Percentiles rank a stretch among this genome's conserved stretches.
phyloP scores from a whole-genome alignment of 2,329 filamentous ascomycete genomes.

The Fusarium xylarioides region DNA sequence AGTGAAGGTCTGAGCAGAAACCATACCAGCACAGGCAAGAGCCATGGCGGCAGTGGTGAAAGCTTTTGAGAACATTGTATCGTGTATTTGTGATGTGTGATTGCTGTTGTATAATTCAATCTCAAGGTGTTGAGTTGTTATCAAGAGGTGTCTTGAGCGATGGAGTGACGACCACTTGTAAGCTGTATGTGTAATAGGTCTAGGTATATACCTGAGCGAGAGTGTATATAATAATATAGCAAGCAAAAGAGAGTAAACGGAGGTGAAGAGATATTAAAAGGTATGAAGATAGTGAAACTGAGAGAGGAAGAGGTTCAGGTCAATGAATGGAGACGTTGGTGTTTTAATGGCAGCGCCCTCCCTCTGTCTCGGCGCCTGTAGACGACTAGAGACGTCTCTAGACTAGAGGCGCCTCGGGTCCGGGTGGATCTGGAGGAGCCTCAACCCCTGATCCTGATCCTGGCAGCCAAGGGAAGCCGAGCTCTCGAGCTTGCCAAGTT shows the following conservation, averaged over 20 bases:
- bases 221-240: conserved; percentile 1
- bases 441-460: conserved; percentile 31
- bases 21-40: conserved; percentile 59
- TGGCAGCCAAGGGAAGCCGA: conserved; percentile 19
- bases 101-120: conserved; percentile 1
- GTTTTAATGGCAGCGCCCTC: conserved; percentile 33
- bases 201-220: conserved; percentile 21
- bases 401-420: conserved; percentile 28
- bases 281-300: conserved; percentile 1
- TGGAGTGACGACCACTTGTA: conserved; percentile 28
- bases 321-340: conserved; percentile 22
- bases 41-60: conserved; percentile 57
- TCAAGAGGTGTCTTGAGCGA: conserved; percentile 29
- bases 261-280: conserved; percentile 31
- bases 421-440: conserved; percentile 33
- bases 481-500: conserved; percentile 21
- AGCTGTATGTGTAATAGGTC: not conserved
- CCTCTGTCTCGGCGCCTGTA: conserved; percentile 12
- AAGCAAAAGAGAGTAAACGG: conserved; percentile 3
- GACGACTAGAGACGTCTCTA: conserved; percentile 9
- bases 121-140: conserved; percentile 9
- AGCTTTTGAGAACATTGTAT: conserved; percentile 56
- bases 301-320: conserved; percentile 7
- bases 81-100: conserved; percentile 7
- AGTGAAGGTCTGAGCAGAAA: conserved; percentile 66